Evolutionary conservation across 2,329 filamentous ascomycete genomes (phyloP), one percentile per base, ranked within the genome.

Genomic region (Bipolaris victoriae): DNA sequence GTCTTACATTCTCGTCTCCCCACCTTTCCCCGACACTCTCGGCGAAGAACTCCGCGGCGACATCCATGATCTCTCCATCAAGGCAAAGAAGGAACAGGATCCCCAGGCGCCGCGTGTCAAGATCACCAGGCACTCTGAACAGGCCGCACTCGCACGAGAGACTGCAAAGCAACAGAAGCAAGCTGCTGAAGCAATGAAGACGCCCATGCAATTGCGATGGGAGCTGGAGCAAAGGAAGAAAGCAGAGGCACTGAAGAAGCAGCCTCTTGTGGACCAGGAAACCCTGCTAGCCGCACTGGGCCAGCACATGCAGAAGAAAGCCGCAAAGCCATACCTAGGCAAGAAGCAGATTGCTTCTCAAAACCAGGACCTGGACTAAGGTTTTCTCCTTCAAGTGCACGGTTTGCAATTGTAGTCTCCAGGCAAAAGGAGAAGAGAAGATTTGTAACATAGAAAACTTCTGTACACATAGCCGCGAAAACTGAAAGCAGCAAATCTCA

Each of bases 31-130:
- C 5, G 78, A 82, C 29, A 79, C 78, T n/a, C 84, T 97, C 36
- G 84, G 96, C 64, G 88, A 97, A 75, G 94, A 98, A 81, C 82
- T 98, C 16, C 61, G 88, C 66, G 86, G 84, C 69, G 95, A 93
- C 86, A 62, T 68, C 31, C 56, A 58, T 41, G 58, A 66, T 70
- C 92, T 88, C 51, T 83, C 91, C 46, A 91, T 96, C 79, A 90
- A 92, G 52, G 73, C 75, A 54, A 74, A 77, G 50, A 75, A 77
- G 60, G 74, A 74, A 47, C 22, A 76, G 58, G 75, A 74, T 52
- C 69, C 69, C 48, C 70, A 77, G 56, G 70, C 49, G 45, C 57
- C 60, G n/a, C 60, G 48, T 43, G 59, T 33, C 22, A 59, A 57
- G 54, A 45, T 52, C 16, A 52, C 55, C 41, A 40, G 39, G 48